Percentiles rank a stretch among this genome's conserved stretches.
These are phyloP conservation scores for Pistacia integerrima DNA, from an alignment of 345 rosid species.

Conservation along the genomic window DNA sequence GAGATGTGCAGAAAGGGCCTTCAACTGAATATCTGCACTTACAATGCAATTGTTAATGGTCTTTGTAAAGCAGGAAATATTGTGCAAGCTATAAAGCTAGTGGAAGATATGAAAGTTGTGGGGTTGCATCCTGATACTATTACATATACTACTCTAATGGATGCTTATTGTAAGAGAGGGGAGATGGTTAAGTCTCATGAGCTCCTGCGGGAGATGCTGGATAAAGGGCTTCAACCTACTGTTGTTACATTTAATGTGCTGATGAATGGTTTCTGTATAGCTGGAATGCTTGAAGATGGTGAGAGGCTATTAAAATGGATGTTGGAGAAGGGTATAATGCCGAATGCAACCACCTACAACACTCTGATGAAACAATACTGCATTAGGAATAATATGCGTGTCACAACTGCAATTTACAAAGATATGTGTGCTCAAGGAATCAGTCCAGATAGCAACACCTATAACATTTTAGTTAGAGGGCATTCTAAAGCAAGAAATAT, in stretches of 20 bases:
- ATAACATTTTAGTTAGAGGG: slow-evolving; percentile 77
- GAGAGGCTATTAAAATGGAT: slow-evolving; percentile 83
- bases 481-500: slow-evolving; percentile 98
- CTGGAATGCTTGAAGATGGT: slow-evolving; percentile 83
- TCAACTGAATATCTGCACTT: slow-evolving; percentile 70
- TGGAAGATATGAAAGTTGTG: slow-evolving; percentile 68
- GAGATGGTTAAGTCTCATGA: slow-evolving; percentile 70
- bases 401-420: slow-evolving; percentile 50
- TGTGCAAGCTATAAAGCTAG: slow-evolving; percentile 62
- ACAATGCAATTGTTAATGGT: slow-evolving; percentile 77
- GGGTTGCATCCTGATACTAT: slow-evolving; percentile 64
- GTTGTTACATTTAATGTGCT: slow-evolving; percentile 83
- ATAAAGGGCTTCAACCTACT: slow-evolving; percentile 69
- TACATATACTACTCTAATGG: slow-evolving; percentile 86
- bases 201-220: slow-evolving; percentile 73
- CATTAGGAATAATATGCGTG: slow-evolving; percentile 53
- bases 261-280: slow-evolving; percentile 83
- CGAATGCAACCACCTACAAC: slow-evolving; percentile 80
- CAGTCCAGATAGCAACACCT: slow-evolving; percentile 71
- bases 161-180: slow-evolving; percentile 74
- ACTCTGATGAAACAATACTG: slow-evolving; percentile 80
- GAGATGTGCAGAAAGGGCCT: slow-evolving; percentile 81
- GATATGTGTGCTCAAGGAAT: slow-evolving; percentile 66
- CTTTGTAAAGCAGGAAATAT: slow-evolving; percentile 78
- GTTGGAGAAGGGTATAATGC: slow-evolving; percentile 74